Percentiles rank a stretch among this genome's conserved stretches.
Evolutionary conservation across 2,329 filamentous ascomycete species (phyloP).

Genomic region (Fusarium chuoi): DNA sequence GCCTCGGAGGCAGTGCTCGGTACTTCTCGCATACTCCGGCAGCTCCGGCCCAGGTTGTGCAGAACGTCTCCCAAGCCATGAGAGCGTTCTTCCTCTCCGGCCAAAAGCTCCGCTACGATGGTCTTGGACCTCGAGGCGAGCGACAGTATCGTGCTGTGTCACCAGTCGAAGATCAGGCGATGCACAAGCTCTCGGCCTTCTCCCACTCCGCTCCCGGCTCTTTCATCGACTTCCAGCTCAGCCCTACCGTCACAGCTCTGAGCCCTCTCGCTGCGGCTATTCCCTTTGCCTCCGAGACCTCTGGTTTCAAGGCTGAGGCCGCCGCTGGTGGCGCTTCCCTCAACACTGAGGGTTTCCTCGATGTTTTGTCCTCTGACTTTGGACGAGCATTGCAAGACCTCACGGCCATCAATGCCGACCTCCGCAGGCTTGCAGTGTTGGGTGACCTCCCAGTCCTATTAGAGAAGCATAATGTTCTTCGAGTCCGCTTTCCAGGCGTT

Average conservation of each 20-base stretch:
- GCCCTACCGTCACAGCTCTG: conserved; percentile 89
- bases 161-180: conserved; percentile 76
- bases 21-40: conserved; percentile 93
- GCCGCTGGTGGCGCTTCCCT: conserved; percentile 67
- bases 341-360: conserved; percentile 84
- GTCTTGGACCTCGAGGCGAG: conserved; percentile 76
- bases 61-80: conserved; percentile 94
- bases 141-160: conserved; percentile 84
- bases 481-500: conserved; percentile 91
- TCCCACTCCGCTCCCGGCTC: conserved; percentile 74
- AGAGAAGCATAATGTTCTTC: conserved; percentile 72
- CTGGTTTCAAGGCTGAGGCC: conserved; percentile 54
- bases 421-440: conserved; percentile 78
- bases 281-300: conserved; percentile 56
- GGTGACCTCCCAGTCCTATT: conserved; percentile 87
- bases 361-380: conserved; percentile 88
- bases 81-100: conserved; percentile 93
- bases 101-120: conserved; percentile 88
- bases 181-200: conserved; percentile 71
- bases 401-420: conserved; percentile 79
- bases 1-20: conserved; percentile 76
- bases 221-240: conserved; percentile 87
- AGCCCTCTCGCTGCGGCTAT: conserved; percentile 73
- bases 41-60: conserved; percentile 87
- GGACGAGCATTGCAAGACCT: conserved; percentile 86